Evolutionary conservation across 2,329 filamentous ascomycete species (phyloP).

Genomic region (Colletotrichum phormii): DNA sequence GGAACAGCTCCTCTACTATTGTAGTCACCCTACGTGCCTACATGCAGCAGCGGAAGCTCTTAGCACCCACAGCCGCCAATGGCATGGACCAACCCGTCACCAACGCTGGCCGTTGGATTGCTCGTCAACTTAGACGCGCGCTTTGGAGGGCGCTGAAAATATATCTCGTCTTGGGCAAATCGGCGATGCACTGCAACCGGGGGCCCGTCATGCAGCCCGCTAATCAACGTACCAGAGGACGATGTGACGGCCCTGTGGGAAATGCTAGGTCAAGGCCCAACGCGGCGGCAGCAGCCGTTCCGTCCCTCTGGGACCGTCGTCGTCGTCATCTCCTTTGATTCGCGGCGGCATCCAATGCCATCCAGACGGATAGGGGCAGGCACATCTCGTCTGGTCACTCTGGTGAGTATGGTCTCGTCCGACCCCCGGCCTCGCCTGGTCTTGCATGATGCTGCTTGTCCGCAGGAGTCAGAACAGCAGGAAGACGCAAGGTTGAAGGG

Average conservation of each 20-base stretch:
- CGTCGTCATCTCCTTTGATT: constrained; percentile 27
- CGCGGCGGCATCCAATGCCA: constrained; percentile 10
- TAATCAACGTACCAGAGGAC: constrained; percentile 21
- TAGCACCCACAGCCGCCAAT: not conserved
- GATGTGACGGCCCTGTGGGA: constrained; percentile 28
- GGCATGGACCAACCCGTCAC: not conserved
- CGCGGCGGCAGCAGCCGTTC: constrained; percentile 35
- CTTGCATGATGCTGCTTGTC: constrained; percentile 3
- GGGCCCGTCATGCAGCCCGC: constrained; percentile 28
- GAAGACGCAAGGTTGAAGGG: not conserved
- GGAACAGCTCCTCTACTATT: constrained; percentile 8
- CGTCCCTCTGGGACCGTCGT: constrained; percentile 23
- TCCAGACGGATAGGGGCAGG: constrained; percentile 29
- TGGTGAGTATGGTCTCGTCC: not conserved
- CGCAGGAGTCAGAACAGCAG: not conserved
- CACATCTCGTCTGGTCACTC: not conserved
- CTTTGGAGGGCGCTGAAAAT: constrained; percentile 27
- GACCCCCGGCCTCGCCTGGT: not conserved
- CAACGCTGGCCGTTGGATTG: not conserved
- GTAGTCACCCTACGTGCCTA: not conserved
- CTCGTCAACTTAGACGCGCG: constrained; percentile 35
- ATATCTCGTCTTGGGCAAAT: not conserved
- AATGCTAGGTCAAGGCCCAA: constrained; percentile 22
- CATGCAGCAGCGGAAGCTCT: constrained; percentile 3
- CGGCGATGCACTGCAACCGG: constrained; percentile 25